Base-by-base conservation (phyloP, 176 grass and related monocot genomes). In the Tillandsia fasciculata region DNA sequence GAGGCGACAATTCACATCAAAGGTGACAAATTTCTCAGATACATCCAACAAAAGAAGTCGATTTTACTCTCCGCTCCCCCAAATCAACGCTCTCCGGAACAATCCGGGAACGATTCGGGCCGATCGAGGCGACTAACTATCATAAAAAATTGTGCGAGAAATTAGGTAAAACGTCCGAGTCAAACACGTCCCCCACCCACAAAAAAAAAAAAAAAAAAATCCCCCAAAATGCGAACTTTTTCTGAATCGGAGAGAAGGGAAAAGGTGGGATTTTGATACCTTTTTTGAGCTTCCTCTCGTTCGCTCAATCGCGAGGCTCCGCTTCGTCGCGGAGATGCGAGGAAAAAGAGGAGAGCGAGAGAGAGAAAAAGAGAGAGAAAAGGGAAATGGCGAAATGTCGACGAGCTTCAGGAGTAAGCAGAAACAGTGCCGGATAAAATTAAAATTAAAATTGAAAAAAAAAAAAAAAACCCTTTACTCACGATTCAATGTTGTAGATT, bases 261-360 rank as follows among this genome's bases (percentile, higher is more conserved):
- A 49, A 3, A 59, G 12, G 13, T 9, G 10, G 14, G 26, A 27
- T 49, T 50, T 23, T 14, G 8, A 9, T 49, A 26, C 9, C 54
- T 74, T 51, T 50, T 26, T 26, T 3, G 23, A 56, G 18, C 54
- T 42, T 42, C 14, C 18, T 27, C 26, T 47, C 63, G 17, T 24
- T 47, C 57, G 22, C 71, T 64, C 70, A 47, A 74, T 64, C 71
- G 71, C 10, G 8, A 47, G 2, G 56, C 64, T 8, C 48, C 51
- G 48, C 67, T 26, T 69, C 26, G 17, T 49, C 51, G 48, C 12
- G 11, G 51, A 52, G 49, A 26, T 18, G 13, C 12, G 67, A 24
- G 51, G 15, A 69, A 51, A 12, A 24, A 51, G n/a, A 26, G 15
- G 4, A 2, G 23, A 70, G 56, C 13, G 47, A 50, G n/a, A 12